Percentiles rank a stretch among this genome's conserved stretches.
Conservation (phyloP, 768 basidiomycete species). For the Leccinum arenicola region DNA sequence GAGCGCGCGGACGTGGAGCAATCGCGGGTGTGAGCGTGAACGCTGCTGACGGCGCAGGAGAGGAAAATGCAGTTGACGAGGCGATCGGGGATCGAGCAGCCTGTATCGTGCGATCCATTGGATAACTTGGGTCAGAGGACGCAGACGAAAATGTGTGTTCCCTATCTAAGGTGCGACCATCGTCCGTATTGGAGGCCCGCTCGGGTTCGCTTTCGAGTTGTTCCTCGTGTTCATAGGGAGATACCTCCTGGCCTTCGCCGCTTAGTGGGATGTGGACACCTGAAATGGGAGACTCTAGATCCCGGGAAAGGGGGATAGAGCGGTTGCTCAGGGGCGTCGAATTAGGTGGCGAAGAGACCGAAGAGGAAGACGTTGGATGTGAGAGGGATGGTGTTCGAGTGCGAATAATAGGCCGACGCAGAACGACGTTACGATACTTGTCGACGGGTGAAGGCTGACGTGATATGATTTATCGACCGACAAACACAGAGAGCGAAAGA, state of each 20-base stretch:
- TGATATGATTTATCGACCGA: neutral
- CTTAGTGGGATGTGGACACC: constrained; percentile 44
- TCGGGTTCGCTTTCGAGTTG: constrained; percentile 23
- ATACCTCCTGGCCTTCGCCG: constrained; percentile 12
- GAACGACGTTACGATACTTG: constrained; percentile 60
- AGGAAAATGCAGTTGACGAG: constrained; percentile 46
- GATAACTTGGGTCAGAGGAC: constrained; percentile 38
- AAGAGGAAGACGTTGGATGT: constrained; percentile 52
- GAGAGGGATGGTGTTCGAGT: constrained; percentile 67
- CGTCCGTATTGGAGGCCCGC: constrained; percentile 21
- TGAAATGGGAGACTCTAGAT: constrained; percentile 47
- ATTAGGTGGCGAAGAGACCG: constrained; percentile 53
- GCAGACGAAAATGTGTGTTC: constrained; percentile 78
- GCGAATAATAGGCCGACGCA: constrained; percentile 50
- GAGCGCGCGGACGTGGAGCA: constrained; percentile 57
- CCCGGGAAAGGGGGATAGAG: constrained; percentile 40
- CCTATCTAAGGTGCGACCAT: constrained; percentile 27
- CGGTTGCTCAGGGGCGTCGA: constrained; percentile 61
- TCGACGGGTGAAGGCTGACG: constrained; percentile 60
- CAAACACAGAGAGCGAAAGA: neutral
- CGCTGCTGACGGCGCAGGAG: constrained; percentile 51
- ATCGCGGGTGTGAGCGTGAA: constrained; percentile 73
- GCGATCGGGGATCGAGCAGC: constrained; percentile 33
- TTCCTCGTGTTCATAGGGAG: constrained; percentile 2
- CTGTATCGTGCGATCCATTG: constrained; percentile 29